Base-by-base conservation (phyloP, 345 rosid genomes). In the Ceriops decandra region DNA sequence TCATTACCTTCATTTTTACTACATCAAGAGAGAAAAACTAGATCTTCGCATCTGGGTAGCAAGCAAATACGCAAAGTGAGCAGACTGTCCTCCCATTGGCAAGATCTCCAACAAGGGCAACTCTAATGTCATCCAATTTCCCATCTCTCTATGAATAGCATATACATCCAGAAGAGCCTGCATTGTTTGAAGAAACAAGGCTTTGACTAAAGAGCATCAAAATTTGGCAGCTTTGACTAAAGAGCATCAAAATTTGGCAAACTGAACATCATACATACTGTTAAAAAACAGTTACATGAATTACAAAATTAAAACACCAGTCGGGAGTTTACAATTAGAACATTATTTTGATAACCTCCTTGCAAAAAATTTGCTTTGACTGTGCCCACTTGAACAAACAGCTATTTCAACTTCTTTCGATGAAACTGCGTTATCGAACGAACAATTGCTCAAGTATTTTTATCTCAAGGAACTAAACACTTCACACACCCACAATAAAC, bases 21-120 rank as follows among this genome's bases (percentile, higher is more conserved):
- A 91, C 83, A 6, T 80, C 90, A 57, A 96, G 96, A 54, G 95
- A 86, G 42, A 95, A 98, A 63, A 95, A 87, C 73, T 85, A 91
- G 68, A 91, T 83, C 83, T 90, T 91, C 74, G 90, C 96, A 62
- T 84, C 82, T 61, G 84, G 74, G 78, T 91, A 95, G 99, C 87
- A 69, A 95, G 98, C 74, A 95, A 77, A 77, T 91, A 90, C 1
- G 97, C 97, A 59, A 59, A 91, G 95, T 0, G 99, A 95, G 15
- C 96, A 87, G 57, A 90, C 96, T 13, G 97, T 95, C 77, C 99
- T 87, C 67, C 96, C 99, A 47, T 95, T 90, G 10, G 97, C 96
- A 73, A 95, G 97, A 78, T 95, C 99, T 68, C 99, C 99, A 9
- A 95, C 99, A 68, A 91, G 86, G 28, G 88, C 97, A 21, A 91